Evolutionary conservation across 2,329 filamentous ascomycete genomes (phyloP), one percentile per base, ranked within the genome.

Genomic region (Pseudogymnoascus sp.): DNA sequence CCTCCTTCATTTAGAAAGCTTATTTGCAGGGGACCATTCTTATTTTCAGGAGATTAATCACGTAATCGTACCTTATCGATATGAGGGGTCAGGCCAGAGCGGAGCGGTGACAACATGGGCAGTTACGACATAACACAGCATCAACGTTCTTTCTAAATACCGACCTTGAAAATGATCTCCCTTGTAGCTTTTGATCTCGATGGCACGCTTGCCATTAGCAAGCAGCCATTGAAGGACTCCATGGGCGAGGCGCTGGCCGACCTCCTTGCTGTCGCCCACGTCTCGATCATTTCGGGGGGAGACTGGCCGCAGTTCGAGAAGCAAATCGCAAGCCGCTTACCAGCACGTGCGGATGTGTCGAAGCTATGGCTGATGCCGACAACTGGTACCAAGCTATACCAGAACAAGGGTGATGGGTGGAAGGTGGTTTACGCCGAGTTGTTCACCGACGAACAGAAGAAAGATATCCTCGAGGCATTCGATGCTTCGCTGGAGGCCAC

Each of bases 311-410:
- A 77, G 64, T 76, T 77, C 68, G 64, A 75, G 60, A 75, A 75
- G 67, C 75, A 76, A 64, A 69, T 76, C 36, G 74, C 70, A 10
- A 73, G 69, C 66, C 73, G 74, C 35, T 71, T 76, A 1, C 73
- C 74, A 2, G 37, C 69, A 12, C 67, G 64, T 59, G 72, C 75
- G 8, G 67, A 77, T 61, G 67, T 72, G n/a, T 70, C 72, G 7
- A 73, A 70, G 58, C 71, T 77, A 29, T 77, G 74, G 75, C 69
- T 77, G n/a, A 74, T 77, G 73, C 75, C 75, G 2, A 76, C 75
- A 9, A 75, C 72, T 5, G 75, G 75, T 25, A 76, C 74, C 29
- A 75, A 76, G 65, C 73, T 77, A 7, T 78, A 75, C 67, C 72
- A 66, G 25, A 64, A 72, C 66, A 66, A 67, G 21, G 61, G 64